Evolutionary conservation across 1,284 basidiomycete genomes (phyloP), one percentile per base, ranked within the genome.

Genomic region (Porogramme epimiltina): DNA sequence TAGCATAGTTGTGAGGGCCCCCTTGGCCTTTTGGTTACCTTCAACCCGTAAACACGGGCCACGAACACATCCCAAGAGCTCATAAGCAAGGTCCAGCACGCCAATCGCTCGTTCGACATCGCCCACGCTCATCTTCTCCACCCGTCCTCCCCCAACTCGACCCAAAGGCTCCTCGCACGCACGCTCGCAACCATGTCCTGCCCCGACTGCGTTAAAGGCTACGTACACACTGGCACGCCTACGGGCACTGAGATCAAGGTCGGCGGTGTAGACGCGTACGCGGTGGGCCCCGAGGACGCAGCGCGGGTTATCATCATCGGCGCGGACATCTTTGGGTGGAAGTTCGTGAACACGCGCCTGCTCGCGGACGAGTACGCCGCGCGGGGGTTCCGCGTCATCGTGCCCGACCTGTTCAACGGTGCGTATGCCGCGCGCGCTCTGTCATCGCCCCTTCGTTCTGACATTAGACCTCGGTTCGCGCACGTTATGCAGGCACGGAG

Each of bases 321-420:
- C n/a, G 37, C 34, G 13, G 62, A 64, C 53, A 47, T 62, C 46
- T 64, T 62, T 36, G 62, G 62, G 20, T 64, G 62, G 62, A 46
- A 43, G 36, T 56, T 61, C 42, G 40, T 54, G 33, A 64, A 64
- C 58, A 57, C 57, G 16, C 51, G 62, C 16, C 53, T 62, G 19
- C 59, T 64, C 51, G 62, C 60, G 46, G 62, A 64, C 55, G 59
- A 62, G 52, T 64, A 61, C 43, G 62, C 59, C 22, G 45, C 52
- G 34, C 44, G 45, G n/a, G 58, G 57, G 2, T 62, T 64, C 56
- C 51, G 56, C 20, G 62, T 64, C 28, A 38, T 59, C 43, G 37
- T 64, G 20, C 60, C 61, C 23, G 61, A 64, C 45, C 48, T 64
- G 26, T 64, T 62, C 50, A 49, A 42, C 34, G 60, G 62, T 62